Evolutionary conservation across 108 stramenopile species (phyloP), one percentile per base, ranked within the genome.

Genomic region (Skeletonema grethae): DNA sequence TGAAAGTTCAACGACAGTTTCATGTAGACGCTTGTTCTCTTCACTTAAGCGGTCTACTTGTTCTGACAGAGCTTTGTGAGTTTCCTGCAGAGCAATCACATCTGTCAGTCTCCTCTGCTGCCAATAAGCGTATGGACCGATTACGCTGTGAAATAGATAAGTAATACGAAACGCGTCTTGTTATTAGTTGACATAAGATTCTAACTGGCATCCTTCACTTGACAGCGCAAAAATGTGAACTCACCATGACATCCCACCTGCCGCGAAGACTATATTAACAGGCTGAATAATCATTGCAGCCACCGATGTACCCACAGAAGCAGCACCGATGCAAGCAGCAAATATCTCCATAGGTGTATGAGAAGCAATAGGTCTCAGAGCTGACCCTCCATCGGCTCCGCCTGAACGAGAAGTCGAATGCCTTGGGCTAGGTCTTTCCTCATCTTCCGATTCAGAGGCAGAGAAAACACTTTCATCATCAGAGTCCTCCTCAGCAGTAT

Each of bases 271-370:
- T 58, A 86, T 70, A 36, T 61, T 70, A 1, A 62, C 70, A 11
- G 79, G 76, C 58, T 88, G 76, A 18, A 90, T 48, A 43, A 90
- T 67, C 77, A 92, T 90, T 20, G 91, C 87, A 29, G 71, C 80
- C 4, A 88, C 56, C 13, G 88, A 48, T 16, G 84, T 82, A 5
- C 65, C 70, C 3, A 90, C 83, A 35, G 88, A 83, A 55, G 63
- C 46, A 39, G 31, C 80, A 9, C 85, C 90, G 53, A 89, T 62
- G 15, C 63, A 58, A 29, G 75, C 86, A 9, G 84, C 71, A 0
- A 83, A 9, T 62, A 77, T 38, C 72, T 91, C 90, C 59, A 80
- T 61, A 18, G 78, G 67, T 7, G 87, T 88, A 30, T 84, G 83
- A 53, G 84, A 78, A 24, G 82, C 75, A 32, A 88, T 62, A 4